phyloP scores from a whole-genome alignment of 805 yeast species.

The Teunomyces atbi region DNA sequence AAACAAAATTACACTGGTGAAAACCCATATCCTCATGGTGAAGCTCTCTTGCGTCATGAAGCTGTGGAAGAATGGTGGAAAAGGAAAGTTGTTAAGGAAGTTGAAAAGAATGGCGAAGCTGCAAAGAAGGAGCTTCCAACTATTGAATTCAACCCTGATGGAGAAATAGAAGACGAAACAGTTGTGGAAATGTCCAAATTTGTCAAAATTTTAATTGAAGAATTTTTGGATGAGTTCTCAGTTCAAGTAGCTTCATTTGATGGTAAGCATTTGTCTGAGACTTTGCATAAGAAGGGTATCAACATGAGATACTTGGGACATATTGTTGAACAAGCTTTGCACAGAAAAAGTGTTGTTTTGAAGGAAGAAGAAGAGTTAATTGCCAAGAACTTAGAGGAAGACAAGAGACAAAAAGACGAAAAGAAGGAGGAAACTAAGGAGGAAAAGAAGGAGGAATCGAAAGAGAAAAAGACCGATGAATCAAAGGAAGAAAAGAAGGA shows the following conservation, averaged over 20 bases:
- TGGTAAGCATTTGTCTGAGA: conserved; percentile 68
- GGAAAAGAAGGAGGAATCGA: conserved; percentile 18
- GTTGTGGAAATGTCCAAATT: conserved; percentile 71
- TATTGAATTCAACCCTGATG: conserved; percentile 77
- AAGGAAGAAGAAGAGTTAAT: conserved; percentile 17
- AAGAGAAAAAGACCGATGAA: conserved; percentile 30
- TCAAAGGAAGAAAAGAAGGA: conserved; percentile 23
- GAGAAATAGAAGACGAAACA: conserved; percentile 56
- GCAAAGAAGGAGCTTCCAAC: conserved; percentile 42
- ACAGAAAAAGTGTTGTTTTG: conserved; percentile 16
- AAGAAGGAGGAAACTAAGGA: conserved; percentile 18
- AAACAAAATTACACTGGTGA: conserved; percentile 51
- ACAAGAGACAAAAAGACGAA: conserved; percentile 22
- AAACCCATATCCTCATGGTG: conserved; percentile 76
- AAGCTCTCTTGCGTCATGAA: conserved; percentile 77
- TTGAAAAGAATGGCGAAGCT: conserved; percentile 35
- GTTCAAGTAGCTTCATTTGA: conserved; percentile 70
- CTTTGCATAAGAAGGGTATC: conserved; percentile 79
- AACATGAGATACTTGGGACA: conserved; percentile 84
- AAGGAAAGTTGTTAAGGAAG: conserved; percentile 54
- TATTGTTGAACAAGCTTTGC: conserved; percentile 41
- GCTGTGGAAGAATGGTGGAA: conserved; percentile 92
- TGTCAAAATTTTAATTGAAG: conserved; percentile 61
- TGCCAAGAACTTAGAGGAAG: conserved; percentile 26
- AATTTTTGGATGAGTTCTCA: conserved; percentile 55